Conservation (phyloP, 163 green algal genomes). For the Chlamydomonas reinhardtii region DNA sequence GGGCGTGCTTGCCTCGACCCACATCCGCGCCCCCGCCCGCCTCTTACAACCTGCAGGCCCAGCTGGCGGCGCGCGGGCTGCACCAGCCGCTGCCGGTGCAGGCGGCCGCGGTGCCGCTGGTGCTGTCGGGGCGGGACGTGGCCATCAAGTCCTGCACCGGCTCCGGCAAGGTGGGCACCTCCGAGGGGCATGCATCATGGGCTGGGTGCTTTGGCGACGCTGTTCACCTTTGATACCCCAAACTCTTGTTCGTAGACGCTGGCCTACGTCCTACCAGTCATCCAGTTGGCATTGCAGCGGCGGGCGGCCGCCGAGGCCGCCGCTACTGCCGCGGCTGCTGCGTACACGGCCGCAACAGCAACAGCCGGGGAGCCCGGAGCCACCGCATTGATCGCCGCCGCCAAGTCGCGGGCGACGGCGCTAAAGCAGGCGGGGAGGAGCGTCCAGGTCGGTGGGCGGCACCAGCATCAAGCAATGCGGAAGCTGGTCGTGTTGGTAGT, state of each 20-base stretch:
- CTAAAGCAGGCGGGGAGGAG: too few relatives aligned
- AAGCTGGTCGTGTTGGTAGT: too few relatives aligned
- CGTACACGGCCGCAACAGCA: neutral
- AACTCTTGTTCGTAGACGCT: conserved; percentile 77
- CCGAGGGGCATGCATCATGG: too few relatives aligned
- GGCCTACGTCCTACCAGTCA: conserved; percentile 87
- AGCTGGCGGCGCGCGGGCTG: neutral
- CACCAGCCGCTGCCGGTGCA: conserved; percentile 71
- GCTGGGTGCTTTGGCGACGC: too few relatives aligned
- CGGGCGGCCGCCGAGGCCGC: neutral
- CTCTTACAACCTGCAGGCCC: neutral
- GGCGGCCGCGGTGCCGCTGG: conserved; percentile 66
- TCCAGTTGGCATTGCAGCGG: conserved; percentile 71
- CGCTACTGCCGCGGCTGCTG: neutral
- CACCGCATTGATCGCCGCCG: neutral
- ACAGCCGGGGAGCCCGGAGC: neutral
- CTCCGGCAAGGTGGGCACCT: conserved; percentile 85
- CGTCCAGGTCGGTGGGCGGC: neutral
- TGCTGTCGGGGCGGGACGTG: conserved; percentile 76
- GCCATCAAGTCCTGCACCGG: conserved; percentile 90
- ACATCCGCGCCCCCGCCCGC: too few relatives aligned
- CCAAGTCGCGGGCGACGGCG: neutral
- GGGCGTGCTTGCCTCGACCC: neutral
- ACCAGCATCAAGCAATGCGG: too few relatives aligned
- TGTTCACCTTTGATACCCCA: too few relatives aligned